Base-by-base conservation (phyloP, 805 yeast species). In the Saturnispora serradocipensis region DNA sequence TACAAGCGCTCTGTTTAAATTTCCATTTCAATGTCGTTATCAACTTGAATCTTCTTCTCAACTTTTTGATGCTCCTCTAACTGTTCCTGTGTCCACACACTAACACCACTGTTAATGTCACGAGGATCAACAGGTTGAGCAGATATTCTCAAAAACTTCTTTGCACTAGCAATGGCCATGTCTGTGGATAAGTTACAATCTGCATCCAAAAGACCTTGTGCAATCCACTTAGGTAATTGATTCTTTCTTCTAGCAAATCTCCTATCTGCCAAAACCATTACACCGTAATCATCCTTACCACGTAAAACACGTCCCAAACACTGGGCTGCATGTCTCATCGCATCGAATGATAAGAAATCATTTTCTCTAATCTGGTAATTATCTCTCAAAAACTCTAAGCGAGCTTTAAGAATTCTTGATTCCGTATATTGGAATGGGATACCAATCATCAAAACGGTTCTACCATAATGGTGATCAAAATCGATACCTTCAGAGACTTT, bases 271-370 rank as follows among this genome's bases (percentile, higher is more conserved):
- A 93, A 70, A 43, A 93, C 97, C 99, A 93, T 93, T 59, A 93
- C 86, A 56, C 99, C 99, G 67, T 93, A 93, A 72, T 93, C 99
- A 64, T 93, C 97, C 66, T 93, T 93, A 58, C 99, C 99, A 72
- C 99, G 80, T 56, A 93, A 72, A 50, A 93, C 99, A 64, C 99
- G 81, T 10, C 99, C 99, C 62, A 93, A 70, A 69, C 99, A 93
- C 67, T 93, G 99, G 0, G 99, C 98, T 4, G 98, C 99, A 70
- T 93, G 99, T 64, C 99, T 81, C 99, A 93, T 93, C 13, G 99
- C 99, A 69, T 93, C 99, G 74, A 93, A 93, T 10, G 98, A 90
- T 38, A 93, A 66, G 64, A 93, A 93, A 62, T 93, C 99, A 63
- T 88, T 89, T 62, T 93, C 99, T 56, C 88, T 77, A 51, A 93